Conservation (phyloP, 2,329 filamentous ascomycete genomes). For the Fusarium anthophilum region DNA sequence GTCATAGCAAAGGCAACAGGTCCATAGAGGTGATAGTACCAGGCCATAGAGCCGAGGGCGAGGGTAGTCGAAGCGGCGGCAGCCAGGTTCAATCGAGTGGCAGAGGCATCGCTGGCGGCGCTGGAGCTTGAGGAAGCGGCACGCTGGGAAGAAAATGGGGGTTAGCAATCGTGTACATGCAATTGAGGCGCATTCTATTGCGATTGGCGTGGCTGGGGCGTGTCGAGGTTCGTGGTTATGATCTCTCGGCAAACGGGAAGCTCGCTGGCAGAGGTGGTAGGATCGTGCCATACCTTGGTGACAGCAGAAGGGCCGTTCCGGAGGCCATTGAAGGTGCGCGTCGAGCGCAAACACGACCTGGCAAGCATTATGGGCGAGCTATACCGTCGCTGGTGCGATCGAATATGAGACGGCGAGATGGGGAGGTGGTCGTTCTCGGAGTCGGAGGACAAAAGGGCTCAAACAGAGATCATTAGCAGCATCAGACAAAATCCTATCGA, state of each 20-base stretch:
- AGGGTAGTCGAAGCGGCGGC: slow-evolving; percentile 86
- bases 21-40: slow-evolving; percentile 98
- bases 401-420: slow-evolving; percentile 49
- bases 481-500: slow-evolving; percentile 53
- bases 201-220: slow-evolving; percentile 44
- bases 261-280: slow-evolving; percentile 38
- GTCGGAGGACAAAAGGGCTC: slow-evolving; percentile 52
- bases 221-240: slow-evolving; percentile 39
- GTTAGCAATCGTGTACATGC: slow-evolving; percentile 51
- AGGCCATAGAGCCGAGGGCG: slow-evolving; percentile 89
- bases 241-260: slow-evolving; percentile 50
- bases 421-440: slow-evolving; percentile 49
- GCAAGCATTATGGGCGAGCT: slow-evolving; percentile 82
- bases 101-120: slow-evolving; percentile 74
- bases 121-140: slow-evolving; percentile 78
- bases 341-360: slow-evolving; percentile 88
- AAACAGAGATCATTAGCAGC: slow-evolving; percentile 49
- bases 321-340: slow-evolving; percentile 84
- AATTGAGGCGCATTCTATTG: slow-evolving; percentile 33
- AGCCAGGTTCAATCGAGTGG: slow-evolving; percentile 85
- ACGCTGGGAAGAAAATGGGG: slow-evolving; percentile 57
- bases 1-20: slow-evolving; percentile 88
- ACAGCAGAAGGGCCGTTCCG: slow-evolving; percentile 77
- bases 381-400: slow-evolving; percentile 52
- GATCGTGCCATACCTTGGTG: slow-evolving; percentile 73